Conservation (phyloP, 2,329 filamentous ascomycete species). For the Coniosporium tulheliwenetii region DNA sequence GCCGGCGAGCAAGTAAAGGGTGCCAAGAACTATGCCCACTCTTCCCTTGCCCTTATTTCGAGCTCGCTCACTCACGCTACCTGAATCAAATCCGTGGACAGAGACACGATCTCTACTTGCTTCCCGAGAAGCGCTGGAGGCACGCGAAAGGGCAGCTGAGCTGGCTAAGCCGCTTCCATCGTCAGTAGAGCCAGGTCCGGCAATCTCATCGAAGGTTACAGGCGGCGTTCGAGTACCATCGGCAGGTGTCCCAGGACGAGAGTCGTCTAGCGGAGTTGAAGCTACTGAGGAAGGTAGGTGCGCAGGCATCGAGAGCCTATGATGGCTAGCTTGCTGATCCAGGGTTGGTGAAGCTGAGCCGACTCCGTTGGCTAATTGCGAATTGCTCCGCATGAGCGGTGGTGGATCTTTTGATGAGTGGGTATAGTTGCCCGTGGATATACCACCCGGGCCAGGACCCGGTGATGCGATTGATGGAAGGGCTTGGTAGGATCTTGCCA, state of each 20-base stretch:
- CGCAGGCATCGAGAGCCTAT: no score
- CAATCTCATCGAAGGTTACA: slow-evolving; percentile 39
- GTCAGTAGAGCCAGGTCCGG: slow-evolving; percentile 21
- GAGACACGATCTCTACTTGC: slow-evolving; percentile 45
- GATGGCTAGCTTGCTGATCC: not conserved
- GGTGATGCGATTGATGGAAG: slow-evolving; percentile 63
- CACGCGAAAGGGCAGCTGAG: slow-evolving; percentile 10
- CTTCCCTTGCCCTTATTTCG: slow-evolving; percentile 70
- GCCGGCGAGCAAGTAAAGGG: slow-evolving; percentile 75
- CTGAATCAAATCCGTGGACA: slow-evolving; percentile 47
- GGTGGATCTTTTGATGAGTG: not conserved
- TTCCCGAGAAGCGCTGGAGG: not conserved
- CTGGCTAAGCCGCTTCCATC: slow-evolving; percentile 18
- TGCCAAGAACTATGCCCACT: slow-evolving; percentile 64
- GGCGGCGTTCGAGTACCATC: slow-evolving; percentile 18
- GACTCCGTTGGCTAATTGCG: not conserved
- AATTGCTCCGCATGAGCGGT: not conserved
- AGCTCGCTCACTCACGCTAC: slow-evolving; percentile 57
- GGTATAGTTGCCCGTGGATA: not conserved
- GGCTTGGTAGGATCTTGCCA: slow-evolving; percentile 31
- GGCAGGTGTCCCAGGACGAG: no score
- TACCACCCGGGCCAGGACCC: slow-evolving; percentile 17
- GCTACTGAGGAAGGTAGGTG: no score
- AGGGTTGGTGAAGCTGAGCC: not conserved
- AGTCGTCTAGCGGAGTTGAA: no score